Evolutionary conservation across 805 yeast genomes (phyloP), one percentile per base, ranked within the genome.

Genomic region (Candida tibetensis): DNA sequence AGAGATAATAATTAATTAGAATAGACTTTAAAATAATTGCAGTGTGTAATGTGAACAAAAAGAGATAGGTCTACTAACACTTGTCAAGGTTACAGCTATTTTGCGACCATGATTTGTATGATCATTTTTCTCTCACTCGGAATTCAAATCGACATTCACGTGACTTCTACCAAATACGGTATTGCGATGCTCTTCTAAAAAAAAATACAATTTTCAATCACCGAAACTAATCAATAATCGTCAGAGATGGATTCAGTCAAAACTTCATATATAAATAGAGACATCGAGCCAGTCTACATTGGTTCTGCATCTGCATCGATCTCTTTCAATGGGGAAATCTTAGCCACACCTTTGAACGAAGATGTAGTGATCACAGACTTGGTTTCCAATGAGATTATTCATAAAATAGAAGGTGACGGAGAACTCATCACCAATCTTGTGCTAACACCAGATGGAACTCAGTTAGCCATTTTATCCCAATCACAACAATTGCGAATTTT

Each of bases 331-430:
- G 50, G 50, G 5, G 51, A 67, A 3, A 51, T 83, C 1, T 58
- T 90, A 39, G 96, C 95, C 6, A 83, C 96, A 1, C 84, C 96
- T 1, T 74, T 83, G 14, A 69, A 82, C 22, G 96, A 87, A 53
- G 87, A 84, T 48, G 76, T 88, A 2, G 75, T 85, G 31, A 69
- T 93, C 18, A 74, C 91, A 27, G 74, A 87, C 49, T 61, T 85
- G 34, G 55, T 55, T 5, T 73, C 84, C 14, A 82, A 85, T 40
- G 68, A 74, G 45, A 61, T 72, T 16, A 40, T 86, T 4, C 81
- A 77, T 48, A 72, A 69, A 29, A 62, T 93, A 26, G 85, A 82
- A 41, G 96, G 95, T 22, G 97, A 91, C 56, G 95, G 88, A 28
- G 88, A 83, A 48, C 70, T 73, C 36, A 70, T 93, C 32, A 87